Conservation (phyloP, 352 stramenopile genomes). For the Globisporangium echinulatum region DNA sequence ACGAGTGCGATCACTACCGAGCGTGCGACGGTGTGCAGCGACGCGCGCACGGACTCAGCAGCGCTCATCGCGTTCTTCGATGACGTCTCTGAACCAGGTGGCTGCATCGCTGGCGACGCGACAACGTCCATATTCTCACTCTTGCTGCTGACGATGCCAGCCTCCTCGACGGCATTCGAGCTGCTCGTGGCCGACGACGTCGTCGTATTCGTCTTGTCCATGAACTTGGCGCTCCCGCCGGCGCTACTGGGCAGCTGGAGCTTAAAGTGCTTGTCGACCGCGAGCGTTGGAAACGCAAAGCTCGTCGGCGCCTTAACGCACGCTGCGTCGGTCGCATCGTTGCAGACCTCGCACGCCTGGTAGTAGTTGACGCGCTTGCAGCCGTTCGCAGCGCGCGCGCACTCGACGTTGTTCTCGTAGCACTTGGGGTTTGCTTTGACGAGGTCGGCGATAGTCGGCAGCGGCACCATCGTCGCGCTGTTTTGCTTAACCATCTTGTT, state of each 20-base stretch:
- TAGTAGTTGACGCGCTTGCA: conserved; percentile 55
- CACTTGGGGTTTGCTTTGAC: conserved; percentile 49
- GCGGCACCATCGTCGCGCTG: conserved; percentile 35
- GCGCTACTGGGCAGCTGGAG: conserved; percentile 3
- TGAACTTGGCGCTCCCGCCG: conserved; percentile 3
- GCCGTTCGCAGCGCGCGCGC: conserved; percentile 29
- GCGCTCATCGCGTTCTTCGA: conserved; percentile 1
- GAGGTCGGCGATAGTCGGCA: conserved; percentile 37
- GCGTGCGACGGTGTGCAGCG: background rate
- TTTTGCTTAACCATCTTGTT: conserved; percentile 27
- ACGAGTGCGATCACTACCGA: background rate
- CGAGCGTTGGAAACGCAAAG: conserved; percentile 44
- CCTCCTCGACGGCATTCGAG: conserved; percentile 2
- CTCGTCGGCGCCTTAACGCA: conserved; percentile 28
- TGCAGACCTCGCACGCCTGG: conserved; percentile 59
- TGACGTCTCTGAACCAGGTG: background rate
- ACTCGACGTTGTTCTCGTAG: conserved; percentile 56
- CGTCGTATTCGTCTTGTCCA: conserved; percentile 7
- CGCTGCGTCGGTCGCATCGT: conserved; percentile 11
- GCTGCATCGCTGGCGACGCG: background rate
- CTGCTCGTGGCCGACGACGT: conserved; percentile 1
- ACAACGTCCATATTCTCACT: conserved; percentile 2
- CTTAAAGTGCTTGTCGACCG: conserved; percentile 20
- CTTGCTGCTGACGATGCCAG: conserved; percentile 1
- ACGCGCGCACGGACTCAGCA: background rate